phyloP scores from a whole-genome alignment of 1,284 basidiomycete genomes.

The Melampsora occidentalis region DNA sequence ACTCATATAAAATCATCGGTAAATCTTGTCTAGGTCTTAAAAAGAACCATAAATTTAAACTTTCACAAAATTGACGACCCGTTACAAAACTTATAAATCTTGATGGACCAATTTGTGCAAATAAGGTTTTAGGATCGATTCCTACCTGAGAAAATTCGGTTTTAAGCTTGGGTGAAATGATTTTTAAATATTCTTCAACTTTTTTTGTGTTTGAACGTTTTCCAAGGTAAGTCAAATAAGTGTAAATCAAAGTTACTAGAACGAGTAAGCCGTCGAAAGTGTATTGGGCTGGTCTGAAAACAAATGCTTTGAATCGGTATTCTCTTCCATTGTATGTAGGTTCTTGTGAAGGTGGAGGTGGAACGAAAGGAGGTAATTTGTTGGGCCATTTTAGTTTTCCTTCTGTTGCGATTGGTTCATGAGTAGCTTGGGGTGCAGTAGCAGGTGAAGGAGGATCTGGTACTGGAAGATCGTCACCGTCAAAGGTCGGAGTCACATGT shows the following conservation, averaged over 20 bases:
- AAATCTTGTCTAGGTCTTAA: constrained; percentile 79
- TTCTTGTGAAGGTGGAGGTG: not conserved
- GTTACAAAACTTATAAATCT: constrained; percentile 81
- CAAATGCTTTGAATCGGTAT: constrained; percentile 39
- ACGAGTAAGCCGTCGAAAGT: constrained; percentile 21
- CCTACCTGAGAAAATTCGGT: constrained; percentile 35
- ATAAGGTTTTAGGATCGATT: constrained; percentile 45
- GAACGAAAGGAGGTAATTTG: not conserved
- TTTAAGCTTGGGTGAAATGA: constrained; percentile 10
- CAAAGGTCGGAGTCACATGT: constrained; percentile 13
- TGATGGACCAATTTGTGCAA: constrained; percentile 64
- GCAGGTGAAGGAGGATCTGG: constrained; percentile 28
- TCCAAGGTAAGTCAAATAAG: constrained; percentile 13
- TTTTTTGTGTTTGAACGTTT: constrained; percentile 20
- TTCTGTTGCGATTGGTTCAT: not conserved
- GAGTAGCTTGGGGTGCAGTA: constrained; percentile 11
- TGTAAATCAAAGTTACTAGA: constrained; percentile 17
- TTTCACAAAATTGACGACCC: constrained; percentile 70
- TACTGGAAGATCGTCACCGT: constrained; percentile 15
- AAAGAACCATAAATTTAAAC: constrained; percentile 72
- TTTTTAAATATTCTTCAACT: constrained; percentile 14
- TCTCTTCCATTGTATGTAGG: constrained; percentile 22
- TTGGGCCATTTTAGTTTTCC: not conserved
- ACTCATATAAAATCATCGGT: constrained; percentile 65
- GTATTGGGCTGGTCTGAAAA: constrained; percentile 34